Evolutionary conservation across 768 basidiomycete species (phyloP).

Genomic region (Coprinopsis strossmayeri): DNA sequence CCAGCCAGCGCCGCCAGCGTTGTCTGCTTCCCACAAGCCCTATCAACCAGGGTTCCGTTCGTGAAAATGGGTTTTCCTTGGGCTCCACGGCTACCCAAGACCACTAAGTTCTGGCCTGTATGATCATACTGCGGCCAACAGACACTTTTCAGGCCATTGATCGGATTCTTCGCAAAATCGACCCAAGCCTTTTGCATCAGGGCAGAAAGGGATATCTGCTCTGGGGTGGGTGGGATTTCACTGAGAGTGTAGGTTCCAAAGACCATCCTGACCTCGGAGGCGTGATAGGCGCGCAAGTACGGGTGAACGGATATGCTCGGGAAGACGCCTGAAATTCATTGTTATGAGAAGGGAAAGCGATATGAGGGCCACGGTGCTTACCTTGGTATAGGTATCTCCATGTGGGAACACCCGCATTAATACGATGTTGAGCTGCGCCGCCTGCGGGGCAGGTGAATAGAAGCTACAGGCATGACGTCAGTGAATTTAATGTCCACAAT

Average conservation of each 20-base stretch:
- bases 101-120: no score
- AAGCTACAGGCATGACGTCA: no score
- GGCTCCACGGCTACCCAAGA: no score
- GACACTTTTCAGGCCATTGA: constrained; percentile 5
- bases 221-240: constrained; percentile 10
- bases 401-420: constrained; percentile 20
- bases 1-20: no score
- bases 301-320: constrained; percentile 26
- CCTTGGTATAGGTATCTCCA: constrained; percentile 18
- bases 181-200: constrained; percentile 11
- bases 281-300: constrained; percentile 30
- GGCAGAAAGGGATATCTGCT: constrained; percentile 8
- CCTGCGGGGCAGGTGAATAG: constrained; percentile 25
- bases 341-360: neutral
- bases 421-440: constrained; percentile 19
- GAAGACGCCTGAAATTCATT: constrained; percentile 22
- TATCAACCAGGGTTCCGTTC: no score
- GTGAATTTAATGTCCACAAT: no score
- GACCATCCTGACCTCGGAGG: constrained; percentile 31
- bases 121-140: constrained; percentile 19
- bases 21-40: no score
- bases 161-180: constrained; percentile 11
- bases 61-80: no score
- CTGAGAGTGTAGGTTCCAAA: constrained; percentile 27
- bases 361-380: neutral